A percentile compares a stretch with the other conserved stretches of the same genome.
phyloP scores from a whole-genome alignment of 2,329 filamentous ascomycete species.

The Didymella arachidicola region DNA sequence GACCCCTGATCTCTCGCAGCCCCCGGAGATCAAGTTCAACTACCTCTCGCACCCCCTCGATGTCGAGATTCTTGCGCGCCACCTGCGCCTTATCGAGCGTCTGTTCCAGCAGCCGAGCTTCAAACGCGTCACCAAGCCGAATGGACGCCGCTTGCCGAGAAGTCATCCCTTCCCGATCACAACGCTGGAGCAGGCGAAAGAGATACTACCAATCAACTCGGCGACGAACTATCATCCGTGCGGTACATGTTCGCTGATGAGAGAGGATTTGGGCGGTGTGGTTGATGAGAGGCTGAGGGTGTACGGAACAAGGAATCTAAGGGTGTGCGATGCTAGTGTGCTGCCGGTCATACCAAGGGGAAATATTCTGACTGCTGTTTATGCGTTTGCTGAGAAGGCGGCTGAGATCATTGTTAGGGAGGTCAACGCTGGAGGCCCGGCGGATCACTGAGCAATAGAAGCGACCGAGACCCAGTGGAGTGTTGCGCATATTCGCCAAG shows the following conservation, averaged over 20 bases:
- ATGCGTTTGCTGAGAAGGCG: conserved; percentile 38
- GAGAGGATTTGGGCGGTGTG: conserved; percentile 39
- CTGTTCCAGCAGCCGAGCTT: conserved; percentile 26
- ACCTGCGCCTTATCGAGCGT: conserved; percentile 47
- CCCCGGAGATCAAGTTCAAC: conserved; percentile 52
- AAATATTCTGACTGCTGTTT: conserved; percentile 35
- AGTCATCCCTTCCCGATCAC: conserved; percentile 23
- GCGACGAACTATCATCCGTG: conserved; percentile 39
- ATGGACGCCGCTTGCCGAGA: conserved; percentile 23
- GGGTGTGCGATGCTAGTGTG: conserved; percentile 41
- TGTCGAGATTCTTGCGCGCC: conserved; percentile 50
- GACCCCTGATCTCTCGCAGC: conserved; percentile 37
- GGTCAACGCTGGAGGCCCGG: neutral
- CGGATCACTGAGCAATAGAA: no score
- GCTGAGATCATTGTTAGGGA: conserved; percentile 29
- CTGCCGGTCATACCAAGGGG: conserved; percentile 33
- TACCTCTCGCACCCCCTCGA: conserved; percentile 57
- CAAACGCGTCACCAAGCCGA: conserved; percentile 18
- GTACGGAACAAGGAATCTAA: conserved; percentile 40
- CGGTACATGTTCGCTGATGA: conserved; percentile 48
- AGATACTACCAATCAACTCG: conserved; percentile 21
- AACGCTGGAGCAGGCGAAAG: conserved; percentile 28
- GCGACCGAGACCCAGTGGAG: no score
- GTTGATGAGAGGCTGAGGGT: conserved; percentile 40
- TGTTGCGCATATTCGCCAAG: no score